phyloP scores from a whole-genome alignment of 805 yeast species.

The Cyberlindnera maritima region DNA sequence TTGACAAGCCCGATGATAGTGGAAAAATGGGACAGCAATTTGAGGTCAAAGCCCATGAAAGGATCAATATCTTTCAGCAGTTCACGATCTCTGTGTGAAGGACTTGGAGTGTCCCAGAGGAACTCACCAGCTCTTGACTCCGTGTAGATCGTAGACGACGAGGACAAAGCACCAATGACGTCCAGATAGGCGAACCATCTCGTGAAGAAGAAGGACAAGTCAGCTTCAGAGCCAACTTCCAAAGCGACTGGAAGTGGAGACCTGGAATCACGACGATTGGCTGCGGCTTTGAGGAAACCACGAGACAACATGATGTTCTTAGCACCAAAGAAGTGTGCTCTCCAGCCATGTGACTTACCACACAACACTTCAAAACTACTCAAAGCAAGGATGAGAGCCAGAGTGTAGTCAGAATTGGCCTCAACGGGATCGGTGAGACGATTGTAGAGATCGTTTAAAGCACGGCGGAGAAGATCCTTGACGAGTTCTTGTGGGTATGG shows the following conservation, averaged over 20 bases:
- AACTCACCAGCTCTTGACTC: slow-evolving; percentile 30
- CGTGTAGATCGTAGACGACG: slow-evolving; percentile 35
- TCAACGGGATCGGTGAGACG: slow-evolving; percentile 48
- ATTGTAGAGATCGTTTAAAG: slow-evolving; percentile 54
- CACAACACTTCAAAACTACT: slow-evolving; percentile 54
- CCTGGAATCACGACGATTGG: neutral
- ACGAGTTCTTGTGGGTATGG: slow-evolving; percentile 35
- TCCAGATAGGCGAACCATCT: slow-evolving; percentile 72
- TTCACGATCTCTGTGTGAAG: slow-evolving; percentile 21
- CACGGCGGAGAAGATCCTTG: slow-evolving; percentile 51
- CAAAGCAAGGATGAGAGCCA: slow-evolving; percentile 58
- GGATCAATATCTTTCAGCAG: slow-evolving; percentile 50
- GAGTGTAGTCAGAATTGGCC: slow-evolving; percentile 62
- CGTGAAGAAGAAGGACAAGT: slow-evolving; percentile 47
- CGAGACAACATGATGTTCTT: slow-evolving; percentile 58
- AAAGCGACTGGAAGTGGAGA: slow-evolving; percentile 9
- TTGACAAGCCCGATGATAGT: slow-evolving; percentile 43
- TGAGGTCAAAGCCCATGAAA: slow-evolving; percentile 63
- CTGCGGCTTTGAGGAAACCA: slow-evolving; percentile 36
- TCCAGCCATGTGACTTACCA: slow-evolving; percentile 46
- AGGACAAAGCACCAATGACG: slow-evolving; percentile 58
- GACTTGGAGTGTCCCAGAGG: slow-evolving; percentile 20
- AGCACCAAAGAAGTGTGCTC: slow-evolving; percentile 67
- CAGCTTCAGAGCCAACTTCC: slow-evolving; percentile 19
- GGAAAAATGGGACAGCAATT: slow-evolving; percentile 55